These are phyloP conservation scores for Zoysia pacifica DNA, from an alignment of 176 grass and related monocot genomes.

Conservation along the genomic window DNA sequence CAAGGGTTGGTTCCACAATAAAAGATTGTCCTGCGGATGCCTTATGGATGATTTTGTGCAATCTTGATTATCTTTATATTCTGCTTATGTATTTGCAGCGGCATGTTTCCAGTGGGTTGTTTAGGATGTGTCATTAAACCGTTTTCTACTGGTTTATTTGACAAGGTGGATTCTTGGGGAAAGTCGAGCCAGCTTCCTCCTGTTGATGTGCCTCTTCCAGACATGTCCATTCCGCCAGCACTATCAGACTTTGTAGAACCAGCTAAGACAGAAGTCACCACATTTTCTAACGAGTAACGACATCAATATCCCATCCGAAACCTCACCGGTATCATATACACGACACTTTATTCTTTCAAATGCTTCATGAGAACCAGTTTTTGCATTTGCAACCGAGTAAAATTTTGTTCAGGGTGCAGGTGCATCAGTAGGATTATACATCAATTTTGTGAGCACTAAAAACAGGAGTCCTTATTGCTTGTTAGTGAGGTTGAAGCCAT, in stretches of 20 bases:
- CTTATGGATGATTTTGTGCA: not conserved
- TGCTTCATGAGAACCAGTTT: not conserved
- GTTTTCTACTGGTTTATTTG: constrained; percentile 49
- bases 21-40: not conserved
- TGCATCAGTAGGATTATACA: constrained; percentile 67
- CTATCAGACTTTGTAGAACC: constrained; percentile 54
- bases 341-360: too few species aligned
- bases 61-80: not conserved
- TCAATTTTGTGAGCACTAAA: constrained; percentile 63
- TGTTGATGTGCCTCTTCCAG: constrained; percentile 48
- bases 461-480: constrained; percentile 61
- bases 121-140: constrained; percentile 51
- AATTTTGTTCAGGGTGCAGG: constrained; percentile 40
- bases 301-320: constrained; percentile 57
- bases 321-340: too few species aligned
- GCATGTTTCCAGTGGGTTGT: constrained; percentile 47
- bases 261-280: constrained; percentile 55
- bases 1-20: not conserved
- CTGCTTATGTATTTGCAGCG: not conserved
- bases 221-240: constrained; percentile 44
- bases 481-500: constrained; percentile 69
- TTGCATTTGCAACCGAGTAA: constrained; percentile 1
- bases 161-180: constrained; percentile 56
- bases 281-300: constrained; percentile 69
- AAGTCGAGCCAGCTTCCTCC: constrained; percentile 39